Percentiles rank a stretch among this genome's conserved stretches.
Evolutionary conservation across 2,329 filamentous ascomycete species (phyloP).

Genomic region (Ophiostoma quercus): DNA sequence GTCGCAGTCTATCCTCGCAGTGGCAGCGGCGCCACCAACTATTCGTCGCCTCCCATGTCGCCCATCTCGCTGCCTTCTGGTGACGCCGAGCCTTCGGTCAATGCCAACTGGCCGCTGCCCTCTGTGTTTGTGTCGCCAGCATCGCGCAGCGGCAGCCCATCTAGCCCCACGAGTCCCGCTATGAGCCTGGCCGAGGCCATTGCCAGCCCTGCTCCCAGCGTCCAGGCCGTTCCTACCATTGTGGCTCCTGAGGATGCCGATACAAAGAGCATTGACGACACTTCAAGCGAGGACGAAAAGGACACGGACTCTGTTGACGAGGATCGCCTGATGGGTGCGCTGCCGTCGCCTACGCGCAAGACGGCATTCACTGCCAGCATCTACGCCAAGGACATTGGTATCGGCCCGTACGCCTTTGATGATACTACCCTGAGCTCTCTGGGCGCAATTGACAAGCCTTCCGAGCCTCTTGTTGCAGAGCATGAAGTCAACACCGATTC

Average conservation of each 20-base stretch:
- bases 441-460: slow-evolving; percentile 15
- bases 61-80: slow-evolving; percentile 13
- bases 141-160: background rate
- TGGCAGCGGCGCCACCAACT: background rate
- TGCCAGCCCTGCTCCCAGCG: background rate
- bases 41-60: background rate
- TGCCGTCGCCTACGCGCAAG: slow-evolving; percentile 18
- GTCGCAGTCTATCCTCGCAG: background rate
- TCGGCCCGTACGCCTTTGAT: slow-evolving; percentile 27
- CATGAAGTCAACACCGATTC: background rate
- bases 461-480: slow-evolving; percentile 4
- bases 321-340: background rate
- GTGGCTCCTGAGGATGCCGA: background rate
- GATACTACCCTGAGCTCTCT: background rate
- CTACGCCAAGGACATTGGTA: slow-evolving; percentile 28
- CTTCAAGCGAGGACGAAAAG: slow-evolving; percentile 1
- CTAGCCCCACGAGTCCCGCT: background rate
- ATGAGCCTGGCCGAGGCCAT: background rate
- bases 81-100: slow-evolving; percentile 4
- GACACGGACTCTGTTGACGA: background rate
- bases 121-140: background rate
- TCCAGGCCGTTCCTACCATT: background rate
- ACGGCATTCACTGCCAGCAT: slow-evolving; percentile 27
- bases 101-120: background rate
- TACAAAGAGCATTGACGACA: background rate